Evolutionary conservation across 305 asterid species (phyloP), one percentile per base, ranked within the genome.

Genomic region (Fraxinus greggii): DNA sequence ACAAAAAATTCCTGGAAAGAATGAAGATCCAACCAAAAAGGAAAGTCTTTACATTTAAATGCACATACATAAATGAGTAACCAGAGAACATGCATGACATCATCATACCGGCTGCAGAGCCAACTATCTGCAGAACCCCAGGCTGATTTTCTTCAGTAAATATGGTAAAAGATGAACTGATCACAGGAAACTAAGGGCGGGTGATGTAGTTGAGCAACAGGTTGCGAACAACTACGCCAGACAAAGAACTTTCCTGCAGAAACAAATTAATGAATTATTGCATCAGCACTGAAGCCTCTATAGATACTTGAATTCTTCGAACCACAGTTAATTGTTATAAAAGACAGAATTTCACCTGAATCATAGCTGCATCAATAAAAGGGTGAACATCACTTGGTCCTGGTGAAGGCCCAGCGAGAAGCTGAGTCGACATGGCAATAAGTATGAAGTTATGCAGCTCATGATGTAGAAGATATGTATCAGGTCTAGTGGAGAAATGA

Each of bases 371-470:
- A 87, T 96, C 98, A 54, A 92, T 86, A 83, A 96, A 94, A 80
- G 99, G 98, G 85, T 94, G 95, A 78, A 84, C 77, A 85, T 94
- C 98, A 86, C 88, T 87, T 48, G 92, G 97, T 75, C 98, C 97
- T 10, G 97, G 95, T 77, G 97, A 90, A 48, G 99, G 97, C 86
- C 97, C 93, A 78, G 93, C 89, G 77, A 90, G 94, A 86, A 95
- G 97, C 87, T 93, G 99, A 79, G 97, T 93, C 74, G 99, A 95
- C 92, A 89, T 89, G 83, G 97, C 86, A 17, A 91, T 89, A 82
- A 94, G 89, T 86, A 92, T 78, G 93, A 95, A 95, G 86, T 94
- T 92, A 84, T 92, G 97, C 82, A 93, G 92, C 82, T 94, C 98
- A 8, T 88, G 92, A 84, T 96, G 98, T 83, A 96, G 91, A 85